Percentiles rank a stretch among this genome's conserved stretches.
phyloP scores from a whole-genome alignment of 768 basidiomycete genomes.

The Gymnopilus dilepis region DNA sequence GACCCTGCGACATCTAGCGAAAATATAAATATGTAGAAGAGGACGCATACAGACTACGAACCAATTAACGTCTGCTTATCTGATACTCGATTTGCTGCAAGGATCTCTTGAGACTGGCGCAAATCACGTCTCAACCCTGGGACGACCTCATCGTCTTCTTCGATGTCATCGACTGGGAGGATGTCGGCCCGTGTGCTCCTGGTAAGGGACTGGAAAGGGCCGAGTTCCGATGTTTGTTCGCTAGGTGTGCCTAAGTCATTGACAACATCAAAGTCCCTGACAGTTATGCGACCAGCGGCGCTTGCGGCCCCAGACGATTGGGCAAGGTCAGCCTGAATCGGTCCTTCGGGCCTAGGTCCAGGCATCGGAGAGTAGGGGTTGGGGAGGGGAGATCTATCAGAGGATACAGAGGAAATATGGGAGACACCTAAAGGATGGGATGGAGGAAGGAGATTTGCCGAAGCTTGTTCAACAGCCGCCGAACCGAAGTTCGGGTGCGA shows the following conservation, averaged over 20 bases:
- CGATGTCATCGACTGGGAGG: constrained; percentile 24
- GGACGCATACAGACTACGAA: not conserved
- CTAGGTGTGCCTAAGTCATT: constrained; percentile 30
- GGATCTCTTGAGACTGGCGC: not conserved
- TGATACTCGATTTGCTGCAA: not conserved
- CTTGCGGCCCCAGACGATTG: not conserved
- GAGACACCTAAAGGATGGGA: constrained; percentile 5
- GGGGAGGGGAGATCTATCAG: constrained; percentile 20
- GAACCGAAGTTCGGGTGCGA: constrained; percentile 6
- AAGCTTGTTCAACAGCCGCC: constrained; percentile 10
- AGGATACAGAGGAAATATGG: constrained; percentile 11
- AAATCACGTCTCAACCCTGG: not conserved
- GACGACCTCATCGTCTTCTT: constrained; percentile 16
- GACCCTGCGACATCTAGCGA: not conserved
- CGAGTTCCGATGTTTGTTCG: constrained; percentile 24
- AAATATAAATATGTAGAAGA: not conserved
- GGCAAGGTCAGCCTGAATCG: not conserved
- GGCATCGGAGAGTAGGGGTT: constrained; percentile 30
- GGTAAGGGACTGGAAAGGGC: constrained; percentile 17
- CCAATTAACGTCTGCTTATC: not conserved
- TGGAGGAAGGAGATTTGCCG: not conserved
- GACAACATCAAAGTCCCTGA: constrained; percentile 18
- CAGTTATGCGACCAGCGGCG: not conserved
- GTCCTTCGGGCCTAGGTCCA: constrained; percentile 1
- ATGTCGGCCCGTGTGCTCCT: constrained; percentile 10